Percentiles rank a stretch among this genome's conserved stretches.
Conservation (phyloP, 805 yeast species). For the Sugiyamaella marilandica region DNA sequence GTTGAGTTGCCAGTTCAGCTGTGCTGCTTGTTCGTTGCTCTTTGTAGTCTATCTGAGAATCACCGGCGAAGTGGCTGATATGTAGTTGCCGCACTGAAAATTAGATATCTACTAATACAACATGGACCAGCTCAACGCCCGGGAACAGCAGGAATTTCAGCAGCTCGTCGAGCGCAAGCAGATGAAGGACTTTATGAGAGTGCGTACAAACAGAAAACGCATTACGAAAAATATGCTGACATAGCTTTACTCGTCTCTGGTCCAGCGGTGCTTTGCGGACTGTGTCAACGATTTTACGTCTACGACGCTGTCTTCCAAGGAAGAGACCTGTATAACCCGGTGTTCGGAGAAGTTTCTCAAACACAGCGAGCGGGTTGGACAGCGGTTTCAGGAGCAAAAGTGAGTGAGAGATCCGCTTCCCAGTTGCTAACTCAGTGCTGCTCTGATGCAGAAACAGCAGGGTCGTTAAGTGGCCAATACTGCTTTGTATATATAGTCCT, state of each 20-base stretch:
- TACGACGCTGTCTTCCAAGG: conserved; percentile 76
- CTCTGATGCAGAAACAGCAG: conserved; percentile 21
- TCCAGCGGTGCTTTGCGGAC: conserved; percentile 94
- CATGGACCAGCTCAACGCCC: conserved; percentile 92
- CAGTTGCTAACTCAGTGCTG: conserved; percentile 14
- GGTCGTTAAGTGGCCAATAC: conserved; percentile 8
- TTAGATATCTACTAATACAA: neutral
- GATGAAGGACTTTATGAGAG: conserved; percentile 98
- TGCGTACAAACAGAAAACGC: conserved; percentile 31
- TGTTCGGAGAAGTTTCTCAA: conserved; percentile 97
- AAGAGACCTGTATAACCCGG: conserved; percentile 76
- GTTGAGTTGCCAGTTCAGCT: too few species aligned
- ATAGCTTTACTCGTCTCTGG: conserved; percentile 79
- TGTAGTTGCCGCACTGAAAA: conserved; percentile 2
- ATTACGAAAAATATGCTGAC: neutral
- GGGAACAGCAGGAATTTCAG: conserved; percentile 96
- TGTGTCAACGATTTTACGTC: conserved; percentile 99
- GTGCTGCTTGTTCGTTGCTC: too few species aligned
- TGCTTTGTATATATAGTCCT: neutral
- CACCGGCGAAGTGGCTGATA: too few species aligned
- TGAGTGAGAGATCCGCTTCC: conserved; percentile 21
- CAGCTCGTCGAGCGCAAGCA: conserved; percentile 94
- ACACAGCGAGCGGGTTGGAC: conserved; percentile 97
- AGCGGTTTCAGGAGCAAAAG: conserved; percentile 98
- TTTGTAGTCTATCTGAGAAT: too few species aligned